Percentiles rank a stretch among this genome's conserved stretches.
Conservation (phyloP, 2,329 filamentous ascomycete genomes). For the Cordyceps militaris region DNA sequence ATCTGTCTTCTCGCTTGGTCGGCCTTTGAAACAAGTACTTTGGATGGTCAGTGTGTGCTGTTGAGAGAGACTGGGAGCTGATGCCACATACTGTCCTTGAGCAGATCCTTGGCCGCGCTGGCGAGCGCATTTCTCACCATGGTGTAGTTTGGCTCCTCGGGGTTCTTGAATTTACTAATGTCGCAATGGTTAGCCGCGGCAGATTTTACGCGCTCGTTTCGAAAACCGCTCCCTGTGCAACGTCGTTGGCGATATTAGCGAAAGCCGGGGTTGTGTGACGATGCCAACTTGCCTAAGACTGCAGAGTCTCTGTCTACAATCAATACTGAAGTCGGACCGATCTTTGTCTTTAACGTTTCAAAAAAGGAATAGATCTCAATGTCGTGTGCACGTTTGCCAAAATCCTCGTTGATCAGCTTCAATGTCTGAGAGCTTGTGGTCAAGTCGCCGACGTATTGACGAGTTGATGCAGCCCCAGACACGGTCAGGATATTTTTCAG, state of each 20-base stretch:
- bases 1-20: constrained; percentile 13
- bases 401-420: constrained; percentile 28
- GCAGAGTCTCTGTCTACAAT: constrained; percentile 28
- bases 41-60: too few species aligned
- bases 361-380: constrained; percentile 29
- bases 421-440: constrained; percentile 18
- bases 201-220: constrained; percentile 20
- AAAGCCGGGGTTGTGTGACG: background rate
- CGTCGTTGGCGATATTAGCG: background rate
- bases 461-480: constrained; percentile 14
- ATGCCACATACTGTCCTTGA: constrained; percentile 15
- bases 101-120: constrained; percentile 15
- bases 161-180: constrained; percentile 20
- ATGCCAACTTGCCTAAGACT: constrained; percentile 20
- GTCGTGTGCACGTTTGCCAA: constrained; percentile 20
- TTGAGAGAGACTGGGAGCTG: background rate
- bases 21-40: constrained; percentile 11
- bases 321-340: constrained; percentile 18
- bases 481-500: constrained; percentile 21
- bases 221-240: constrained; percentile 16
- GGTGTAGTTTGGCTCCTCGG: constrained; percentile 22
- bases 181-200: constrained; percentile 23
- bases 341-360: constrained; percentile 24
- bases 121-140: constrained; percentile 21
- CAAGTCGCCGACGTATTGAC: constrained; percentile 22